Conservation (phyloP, 257 asterid species). For the Gardenia jasminoides region DNA sequence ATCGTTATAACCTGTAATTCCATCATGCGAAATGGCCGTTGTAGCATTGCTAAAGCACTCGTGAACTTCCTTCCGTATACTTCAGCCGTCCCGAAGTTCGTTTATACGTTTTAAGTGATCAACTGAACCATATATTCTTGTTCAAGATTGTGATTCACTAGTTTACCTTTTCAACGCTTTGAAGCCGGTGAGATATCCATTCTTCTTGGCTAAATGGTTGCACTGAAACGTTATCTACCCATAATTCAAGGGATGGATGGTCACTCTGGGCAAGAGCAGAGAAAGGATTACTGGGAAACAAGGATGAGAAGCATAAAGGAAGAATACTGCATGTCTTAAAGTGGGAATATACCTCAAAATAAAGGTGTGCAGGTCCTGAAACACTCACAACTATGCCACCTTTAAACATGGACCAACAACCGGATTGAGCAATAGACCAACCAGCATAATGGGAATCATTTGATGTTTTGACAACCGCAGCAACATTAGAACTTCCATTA, state of each 20-base stretch:
- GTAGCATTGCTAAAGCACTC: too few relatives aligned
- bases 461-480: slow-evolving; percentile 38
- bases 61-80: too few relatives aligned
- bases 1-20: too few relatives aligned
- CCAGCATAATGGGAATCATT: slow-evolving; percentile 34
- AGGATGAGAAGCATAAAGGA: slow-evolving; percentile 26
- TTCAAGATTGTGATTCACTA: too few relatives aligned
- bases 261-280: background rate
- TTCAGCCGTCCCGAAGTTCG: too few relatives aligned
- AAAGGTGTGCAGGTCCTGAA: slow-evolving; percentile 40
- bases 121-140: too few relatives aligned
- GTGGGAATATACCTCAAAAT: slow-evolving; percentile 35
- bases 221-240: slow-evolving; percentile 61
- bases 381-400: slow-evolving; percentile 45
- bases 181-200: slow-evolving; percentile 54
- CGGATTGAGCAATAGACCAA: slow-evolving; percentile 38
- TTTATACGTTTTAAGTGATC: background rate
- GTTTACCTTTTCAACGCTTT: slow-evolving; percentile 45
- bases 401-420: slow-evolving; percentile 65
- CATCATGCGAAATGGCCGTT: too few relatives aligned
- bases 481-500: slow-evolving; percentile 39
- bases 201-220: slow-evolving; percentile 54
- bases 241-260: slow-evolving; percentile 40
- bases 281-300: too few relatives aligned
- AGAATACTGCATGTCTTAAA: too few relatives aligned